Evolutionary conservation across 2,329 filamentous ascomycete species (phyloP), one percentile per base, ranked within the genome.

Genomic region (Penicillium capsulatum): DNA sequence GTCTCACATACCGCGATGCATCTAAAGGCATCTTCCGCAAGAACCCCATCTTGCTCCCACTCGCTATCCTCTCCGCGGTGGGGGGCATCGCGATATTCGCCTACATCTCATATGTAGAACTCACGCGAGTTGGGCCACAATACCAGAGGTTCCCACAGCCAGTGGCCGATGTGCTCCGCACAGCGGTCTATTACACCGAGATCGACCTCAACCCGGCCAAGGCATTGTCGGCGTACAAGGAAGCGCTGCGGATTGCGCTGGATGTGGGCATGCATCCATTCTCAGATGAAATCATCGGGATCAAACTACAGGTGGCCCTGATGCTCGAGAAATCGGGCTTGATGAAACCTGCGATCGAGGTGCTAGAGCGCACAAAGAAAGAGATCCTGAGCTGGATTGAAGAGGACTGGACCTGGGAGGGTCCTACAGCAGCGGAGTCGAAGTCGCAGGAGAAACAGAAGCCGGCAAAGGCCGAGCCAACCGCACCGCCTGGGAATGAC

Each of bases 221-320:
- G 38, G 90, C 91, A 1, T 72, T 94, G 43, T 84, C 87, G 52
- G 87, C 87, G 63, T 97, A 95, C 63, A 82, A 82, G 55, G 77
- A 84, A 50, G 89, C 90, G 3, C 72, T 97, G 41, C 73, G 81
- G 47, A 75, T 84, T 36, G 88, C 88, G 41, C 71, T 81, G 34
- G 81, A 87, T 56, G 59, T 84, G 35, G 80, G 81, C 0, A 79
- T 98, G 70, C 88, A 97, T 59, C 87, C 86, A 0, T 94, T 90
- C 61, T 90, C 86, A 3, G 86, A 96, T 54, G 90, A 96, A 61
- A 83, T 96, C 22, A 75, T 96, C 52, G 92, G 92, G 7, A 81
- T 97, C 36, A 87, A 89, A 58, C 82, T 97, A 35, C 81, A 90
- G 60, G 74, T 94, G 7, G 81, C 87, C 1, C 75, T 76, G 7